These are phyloP conservation scores for Apiospora malaysiana DNA, from an alignment of 2,329 filamentous ascomycete genomes.

Conservation along the genomic window DNA sequence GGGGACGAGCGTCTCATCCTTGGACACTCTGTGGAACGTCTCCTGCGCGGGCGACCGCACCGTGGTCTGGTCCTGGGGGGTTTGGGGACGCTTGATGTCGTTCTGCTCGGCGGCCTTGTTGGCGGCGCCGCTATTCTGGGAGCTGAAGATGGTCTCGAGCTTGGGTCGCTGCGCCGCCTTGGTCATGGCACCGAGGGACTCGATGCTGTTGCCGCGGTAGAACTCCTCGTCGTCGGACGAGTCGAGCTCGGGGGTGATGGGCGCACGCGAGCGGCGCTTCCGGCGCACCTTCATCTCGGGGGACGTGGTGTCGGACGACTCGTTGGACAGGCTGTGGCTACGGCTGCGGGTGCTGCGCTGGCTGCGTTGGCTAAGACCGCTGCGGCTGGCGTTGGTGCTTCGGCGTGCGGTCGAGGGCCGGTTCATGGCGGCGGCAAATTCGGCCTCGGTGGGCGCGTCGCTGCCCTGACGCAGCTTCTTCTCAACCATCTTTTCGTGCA, in stretches of 20 bases:
- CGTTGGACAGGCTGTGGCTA: slow-evolving; percentile 27
- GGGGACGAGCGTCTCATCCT: background rate
- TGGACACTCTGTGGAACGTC: background rate
- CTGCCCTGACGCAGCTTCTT: slow-evolving; percentile 51
- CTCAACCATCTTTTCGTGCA: slow-evolving; percentile 53
- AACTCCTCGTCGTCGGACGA: slow-evolving; percentile 35
- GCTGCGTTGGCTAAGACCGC: slow-evolving; percentile 25
- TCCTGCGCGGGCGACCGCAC: slow-evolving; percentile 3
- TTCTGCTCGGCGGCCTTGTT: background rate
- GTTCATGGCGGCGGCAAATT: slow-evolving; percentile 31
- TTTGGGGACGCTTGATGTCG: background rate
- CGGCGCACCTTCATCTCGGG: slow-evolving; percentile 30
- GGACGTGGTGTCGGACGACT: slow-evolving; percentile 31
- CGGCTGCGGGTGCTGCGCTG: slow-evolving; percentile 25
- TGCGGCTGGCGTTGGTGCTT: slow-evolving; percentile 28
- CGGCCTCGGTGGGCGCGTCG: slow-evolving; percentile 40
- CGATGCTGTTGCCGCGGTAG: slow-evolving; percentile 29
- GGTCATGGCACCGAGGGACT: slow-evolving; percentile 32
- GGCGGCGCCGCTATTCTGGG: slow-evolving; percentile 27
- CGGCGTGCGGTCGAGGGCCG: slow-evolving; percentile 24
- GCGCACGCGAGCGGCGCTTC: slow-evolving; percentile 26
- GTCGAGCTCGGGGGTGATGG: slow-evolving; percentile 27
- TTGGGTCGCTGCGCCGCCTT: slow-evolving; percentile 33
- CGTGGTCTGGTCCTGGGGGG: background rate
- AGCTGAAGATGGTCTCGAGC: slow-evolving; percentile 35